Evolutionary conservation across 805 yeast species (phyloP), one percentile per base, ranked within the genome.

Genomic region (Yamadazyma philogaea): DNA sequence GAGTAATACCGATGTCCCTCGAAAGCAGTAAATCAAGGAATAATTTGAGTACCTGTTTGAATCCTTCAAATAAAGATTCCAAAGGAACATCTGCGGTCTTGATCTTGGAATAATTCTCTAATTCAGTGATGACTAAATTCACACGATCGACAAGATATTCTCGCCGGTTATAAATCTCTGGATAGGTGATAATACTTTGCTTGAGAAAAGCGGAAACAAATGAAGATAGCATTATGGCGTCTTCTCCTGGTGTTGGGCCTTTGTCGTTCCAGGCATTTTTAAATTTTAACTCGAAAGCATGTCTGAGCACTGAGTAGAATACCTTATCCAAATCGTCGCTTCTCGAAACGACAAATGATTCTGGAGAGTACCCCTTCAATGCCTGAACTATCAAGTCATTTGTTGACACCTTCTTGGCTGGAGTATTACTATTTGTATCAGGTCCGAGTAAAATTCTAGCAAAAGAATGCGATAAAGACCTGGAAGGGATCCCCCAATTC

Each of bases 381-480:
- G 39, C 44, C 12, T 6, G 30, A 4, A 12, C 15, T 17, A 42
- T 7, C 27, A 44, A 37, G 3, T 31, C 14, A 12, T 51, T 37
- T 3, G 64, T 57, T 15, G 45, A 42, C 32, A 47, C 27, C n/a
- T 31, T 38, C 16, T 26, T 6, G 3, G 57, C 44, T n/a, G 42
- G 37, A 6, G 43, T 48, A 24, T 40, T 47, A 1, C 39, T 30
- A 12, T 44, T 17, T n/a, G 45, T 33, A 15, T 51, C 39, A 1
- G 64, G 57, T 2, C 59, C 60, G 30, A 59, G 43, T 15, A 61
- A 47, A 16, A 53, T 40, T 7, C 41, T 40, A 19, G 50, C 51
- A 37, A 56, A 48, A 16, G 44, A 42, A 18, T 42, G 41, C 2
- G 47, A 21, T 30, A 48, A 47, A 7, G 52, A 43, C 22, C 44